Evolutionary conservation across 371 early-diverging fungal genomes (phyloP), one percentile per base, ranked within the genome.

Genomic region (Mucor velutinosus): DNA sequence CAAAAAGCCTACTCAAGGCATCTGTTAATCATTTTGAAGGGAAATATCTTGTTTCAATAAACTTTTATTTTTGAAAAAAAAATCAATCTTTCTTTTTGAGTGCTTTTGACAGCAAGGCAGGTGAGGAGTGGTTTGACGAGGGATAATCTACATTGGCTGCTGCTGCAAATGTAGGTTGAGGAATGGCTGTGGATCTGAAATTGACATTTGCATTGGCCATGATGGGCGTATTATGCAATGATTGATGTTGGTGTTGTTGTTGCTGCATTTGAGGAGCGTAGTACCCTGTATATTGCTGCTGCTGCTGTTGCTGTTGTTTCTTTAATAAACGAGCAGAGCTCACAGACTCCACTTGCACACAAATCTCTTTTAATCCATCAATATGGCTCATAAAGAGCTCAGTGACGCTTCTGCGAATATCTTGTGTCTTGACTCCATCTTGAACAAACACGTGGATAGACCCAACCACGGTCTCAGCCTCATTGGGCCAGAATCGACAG

Each of bases 401-500:
- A 14, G 81, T 71, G 7, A 77, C 82, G 1, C 72, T 58, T 1
- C 70, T 73, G 23, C 78, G 75, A 15, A 81, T 67, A 19, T 69
- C 72, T 51, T 81, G 80, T 17, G 69, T 39, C 19, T 77, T 71
- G 4, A 56, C 62, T 30, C 66, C 74, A 14, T 77, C 77, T 4
- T 69, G 62, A 12, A 80, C 77, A 30, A 82, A 79, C n/a, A 89
- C 79, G 63, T 87, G 89, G 25, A 86, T 64, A 17, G 85, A 87
- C 14, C 87, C 89, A 51, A 87, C 77, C 62, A 89, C 68, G 4
- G 84, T 77, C 29, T 85, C 86, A 14, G 87, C 81, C 14, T 87
- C 87, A 66, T 86, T 87, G 45, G 89, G 89, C 89, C 89, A 89
- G 62, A 89, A 89, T 25, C 87, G 68, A 11, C 80, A 83, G 49